Base-by-base conservation (phyloP, 768 basidiomycete species). In the Punctularia strigosozonata region DNA sequence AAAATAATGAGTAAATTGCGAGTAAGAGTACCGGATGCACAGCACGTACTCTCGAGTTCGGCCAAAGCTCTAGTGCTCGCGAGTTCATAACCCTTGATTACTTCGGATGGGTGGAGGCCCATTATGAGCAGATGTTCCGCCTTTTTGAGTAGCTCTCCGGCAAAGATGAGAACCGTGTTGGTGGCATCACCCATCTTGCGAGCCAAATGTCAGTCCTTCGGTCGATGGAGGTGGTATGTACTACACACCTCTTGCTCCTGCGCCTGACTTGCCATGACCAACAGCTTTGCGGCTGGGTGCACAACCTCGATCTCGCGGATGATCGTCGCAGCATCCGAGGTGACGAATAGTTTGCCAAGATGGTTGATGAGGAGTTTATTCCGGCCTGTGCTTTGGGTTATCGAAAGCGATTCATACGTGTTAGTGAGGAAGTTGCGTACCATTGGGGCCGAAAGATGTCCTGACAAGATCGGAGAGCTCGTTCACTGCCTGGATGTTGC, bases 341-440 rank as follows among this genome's bases (percentile, higher is more conserved):
- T 99, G 43, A 98, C 92, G 61, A 98, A 98, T 26, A 97, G 71
- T 58, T 80, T 73, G 39, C 91, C 91, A 25, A 99, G 70, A 61
- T 98, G 94, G 60, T 99, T 99, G 63, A 99, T 94, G 57, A 99
- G 65, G 39, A 99, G 77, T 61, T 99, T 99, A 62, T 97, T 99
- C 38, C 94, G 76, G 35, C 94, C 94, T 89, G 52, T 17, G 5
- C 10, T 13, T 2, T 10, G 13, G 22, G 39, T 19, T 7, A 25
- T n/a, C 4, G 39, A 13, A 10, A 34, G n/a, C 33, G 10, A 28
- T 28, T 15, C 26, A 15, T 28, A 8, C 26, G 8, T 15, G 26
- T 37, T 25, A 31, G 31, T 24, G 4, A 25, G 3, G 30, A 4
- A 42, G 36, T 37, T 32, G 66, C 80, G 59, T 59, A 85, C 91